phyloP scores from a whole-genome alignment of 306 rosid genomes.

The Trifolium fragiferum region DNA sequence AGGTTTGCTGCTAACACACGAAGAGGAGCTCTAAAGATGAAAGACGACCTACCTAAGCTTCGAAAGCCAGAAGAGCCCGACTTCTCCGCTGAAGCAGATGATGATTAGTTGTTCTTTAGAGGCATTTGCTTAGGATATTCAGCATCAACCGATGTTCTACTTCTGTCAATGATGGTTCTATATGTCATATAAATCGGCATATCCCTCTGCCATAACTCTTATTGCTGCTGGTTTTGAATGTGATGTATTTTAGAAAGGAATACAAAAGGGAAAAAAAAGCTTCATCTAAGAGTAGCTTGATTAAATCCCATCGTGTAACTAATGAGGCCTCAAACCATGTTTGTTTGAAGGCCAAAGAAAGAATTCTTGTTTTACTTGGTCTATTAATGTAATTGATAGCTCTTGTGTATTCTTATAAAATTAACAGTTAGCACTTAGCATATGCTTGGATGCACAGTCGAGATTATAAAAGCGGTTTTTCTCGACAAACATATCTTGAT shows the following conservation, averaged over 20 bases:
- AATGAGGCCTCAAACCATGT: constrained; percentile 16
- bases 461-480: neutral
- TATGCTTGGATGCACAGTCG: neutral
- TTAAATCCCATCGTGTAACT: neutral
- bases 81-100: constrained; percentile 73
- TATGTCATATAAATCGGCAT: constrained; percentile 27
- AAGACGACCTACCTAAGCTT: constrained; percentile 85
- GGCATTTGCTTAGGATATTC: constrained; percentile 25
- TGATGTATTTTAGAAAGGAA: constrained; percentile 17
- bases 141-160: neutral
- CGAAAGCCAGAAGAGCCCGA: constrained; percentile 94
- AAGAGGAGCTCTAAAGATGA: constrained; percentile 77
- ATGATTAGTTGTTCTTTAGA: constrained; percentile 48
- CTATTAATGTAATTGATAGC: neutral
- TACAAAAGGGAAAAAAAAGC: neutral
- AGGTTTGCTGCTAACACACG: constrained; percentile 95
- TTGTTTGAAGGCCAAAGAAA: neutral
- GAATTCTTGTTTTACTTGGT: constrained; percentile 1
- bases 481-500: neutral
- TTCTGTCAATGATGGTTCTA: constrained; percentile 28
- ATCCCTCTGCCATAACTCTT: constrained; percentile 13
- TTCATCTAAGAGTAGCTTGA: constrained; percentile 31
- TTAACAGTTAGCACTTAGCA: neutral
- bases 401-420: neutral
- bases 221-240: constrained; percentile 24